Percentiles rank a stretch among this genome's conserved stretches.
These are phyloP conservation scores for Paecilomyces fulvus DNA, from an alignment of 2,329 filamentous ascomycete species.

Conservation along the genomic window DNA sequence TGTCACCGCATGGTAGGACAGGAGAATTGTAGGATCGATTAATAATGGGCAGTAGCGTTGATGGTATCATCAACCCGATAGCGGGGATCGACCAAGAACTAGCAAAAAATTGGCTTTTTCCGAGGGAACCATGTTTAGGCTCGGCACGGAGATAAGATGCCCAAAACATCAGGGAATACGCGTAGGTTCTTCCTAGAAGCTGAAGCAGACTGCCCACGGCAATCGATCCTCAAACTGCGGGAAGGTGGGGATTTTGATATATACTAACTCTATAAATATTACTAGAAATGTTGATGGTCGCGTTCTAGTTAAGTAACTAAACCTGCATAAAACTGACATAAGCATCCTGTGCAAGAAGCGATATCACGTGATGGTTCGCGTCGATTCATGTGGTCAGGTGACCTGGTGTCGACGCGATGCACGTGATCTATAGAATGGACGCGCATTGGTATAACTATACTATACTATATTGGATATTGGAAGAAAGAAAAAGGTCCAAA, in stretches of 20 bases:
- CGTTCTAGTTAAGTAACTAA: too few relatives aligned
- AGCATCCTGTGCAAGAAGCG: not conserved
- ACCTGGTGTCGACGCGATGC: not conserved
- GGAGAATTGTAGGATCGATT: not conserved
- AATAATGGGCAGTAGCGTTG: not conserved
- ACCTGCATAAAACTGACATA: not conserved
- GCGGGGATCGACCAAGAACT: not conserved
- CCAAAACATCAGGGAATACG: not conserved
- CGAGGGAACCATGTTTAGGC: not conserved
- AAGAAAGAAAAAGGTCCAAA: not conserved
- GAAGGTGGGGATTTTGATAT: not conserved
- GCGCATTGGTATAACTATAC: conserved; percentile 6
- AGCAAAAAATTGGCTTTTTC: not conserved
- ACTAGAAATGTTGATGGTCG: not conserved
- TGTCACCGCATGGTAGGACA: not conserved
- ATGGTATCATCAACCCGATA: conserved; percentile 1
- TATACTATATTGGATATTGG: too few relatives aligned
- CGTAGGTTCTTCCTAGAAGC: not conserved
- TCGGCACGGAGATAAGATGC: not conserved
- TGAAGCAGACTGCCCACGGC: not conserved
- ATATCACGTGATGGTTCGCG: not conserved
- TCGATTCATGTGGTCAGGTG: not conserved
- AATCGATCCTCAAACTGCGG: not conserved
- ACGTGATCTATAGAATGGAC: conserved; percentile 12
- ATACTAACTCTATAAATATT: not conserved